These are phyloP conservation scores for Haplosporangium gracile DNA, from an alignment of 192 early-diverging fungal genomes.

Conservation along the genomic window DNA sequence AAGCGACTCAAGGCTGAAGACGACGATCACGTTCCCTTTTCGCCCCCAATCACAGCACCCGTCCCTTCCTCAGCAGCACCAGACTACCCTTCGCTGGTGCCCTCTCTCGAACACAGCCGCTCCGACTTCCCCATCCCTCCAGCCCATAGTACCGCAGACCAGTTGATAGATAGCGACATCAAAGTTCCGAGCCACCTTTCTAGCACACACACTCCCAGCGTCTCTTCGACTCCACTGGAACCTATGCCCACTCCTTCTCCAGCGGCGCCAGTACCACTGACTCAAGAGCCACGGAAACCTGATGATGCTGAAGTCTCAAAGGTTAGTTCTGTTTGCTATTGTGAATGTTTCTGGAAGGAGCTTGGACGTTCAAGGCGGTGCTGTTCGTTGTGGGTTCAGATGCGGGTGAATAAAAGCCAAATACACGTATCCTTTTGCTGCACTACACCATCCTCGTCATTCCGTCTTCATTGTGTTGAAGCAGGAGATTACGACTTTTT, in stretches of 20 bases:
- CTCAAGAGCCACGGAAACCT: constrained; percentile 40
- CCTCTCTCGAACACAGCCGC: constrained; percentile 48
- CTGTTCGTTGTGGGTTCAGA: neutral
- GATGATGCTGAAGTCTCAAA: constrained; percentile 55
- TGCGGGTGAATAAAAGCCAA: constrained; percentile 42
- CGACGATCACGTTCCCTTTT: constrained; percentile 45
- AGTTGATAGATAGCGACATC: constrained; percentile 53
- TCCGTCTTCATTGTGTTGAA: neutral
- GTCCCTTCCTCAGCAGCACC: constrained; percentile 28
- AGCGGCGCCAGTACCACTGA: constrained; percentile 21
- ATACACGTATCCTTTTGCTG: constrained; percentile 22
- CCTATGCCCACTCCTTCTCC: constrained; percentile 30
- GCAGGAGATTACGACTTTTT: neutral
- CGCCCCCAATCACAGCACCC: constrained; percentile 21
- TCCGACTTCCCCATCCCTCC: constrained; percentile 20
- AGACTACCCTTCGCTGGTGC: constrained; percentile 30
- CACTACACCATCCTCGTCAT: constrained; percentile 17
- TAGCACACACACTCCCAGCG: constrained; percentile 42
- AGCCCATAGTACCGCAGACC: constrained; percentile 38
- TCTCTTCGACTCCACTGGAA: constrained; percentile 43
- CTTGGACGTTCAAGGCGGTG: constrained; percentile 4
- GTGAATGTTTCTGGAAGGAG: constrained; percentile 11
- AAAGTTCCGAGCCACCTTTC: constrained; percentile 39
- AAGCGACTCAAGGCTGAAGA: constrained; percentile 51
- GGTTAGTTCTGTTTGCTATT: constrained; percentile 45